Evolutionary conservation across 2,329 filamentous ascomycete species (phyloP).

Genomic region (Cercospora sojina): DNA sequence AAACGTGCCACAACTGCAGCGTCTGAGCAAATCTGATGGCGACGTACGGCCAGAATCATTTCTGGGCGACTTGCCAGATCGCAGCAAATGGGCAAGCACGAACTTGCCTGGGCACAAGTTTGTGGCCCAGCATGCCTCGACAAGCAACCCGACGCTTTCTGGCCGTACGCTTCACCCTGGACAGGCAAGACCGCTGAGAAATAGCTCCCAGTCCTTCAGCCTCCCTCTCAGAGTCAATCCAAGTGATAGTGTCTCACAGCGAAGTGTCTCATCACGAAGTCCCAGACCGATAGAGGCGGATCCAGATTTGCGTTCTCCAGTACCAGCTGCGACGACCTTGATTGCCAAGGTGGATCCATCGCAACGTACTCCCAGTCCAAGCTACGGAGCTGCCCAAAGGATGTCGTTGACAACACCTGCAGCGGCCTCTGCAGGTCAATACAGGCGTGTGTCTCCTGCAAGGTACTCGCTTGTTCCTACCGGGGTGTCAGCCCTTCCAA

Average conservation of each 20-base stretch:
- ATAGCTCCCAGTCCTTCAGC: constrained; percentile 30
- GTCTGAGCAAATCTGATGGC: constrained; percentile 7
- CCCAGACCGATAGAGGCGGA: constrained; percentile 22
- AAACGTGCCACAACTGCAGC: constrained; percentile 21
- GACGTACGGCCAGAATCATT: constrained; percentile 31
- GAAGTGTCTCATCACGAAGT: constrained; percentile 1
- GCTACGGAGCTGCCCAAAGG: not conserved
- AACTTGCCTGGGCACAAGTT: constrained; percentile 8
- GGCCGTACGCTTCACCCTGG: not conserved
- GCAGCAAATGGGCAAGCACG: constrained; percentile 23
- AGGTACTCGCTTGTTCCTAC: not conserved
- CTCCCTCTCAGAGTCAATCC: constrained; percentile 40
- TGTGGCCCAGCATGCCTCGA: not conserved
- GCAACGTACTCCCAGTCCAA: constrained; percentile 3
- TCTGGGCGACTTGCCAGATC: constrained; percentile 30
- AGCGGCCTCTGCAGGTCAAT: constrained; percentile 6
- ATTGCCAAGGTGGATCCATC: constrained; percentile 28
- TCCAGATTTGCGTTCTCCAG: constrained; percentile 20
- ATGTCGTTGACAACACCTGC: constrained; percentile 9
- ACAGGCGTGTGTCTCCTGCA: not conserved
- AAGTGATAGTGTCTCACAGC: constrained; percentile 28
- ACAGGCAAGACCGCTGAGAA: constrained; percentile 18
- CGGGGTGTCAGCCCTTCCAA: not conserved
- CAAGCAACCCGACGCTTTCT: constrained; percentile 5
- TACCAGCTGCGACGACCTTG: constrained; percentile 29